phyloP scores from a whole-genome alignment of 2,329 filamentous ascomycete species.

The Talaromyces islandicus region DNA sequence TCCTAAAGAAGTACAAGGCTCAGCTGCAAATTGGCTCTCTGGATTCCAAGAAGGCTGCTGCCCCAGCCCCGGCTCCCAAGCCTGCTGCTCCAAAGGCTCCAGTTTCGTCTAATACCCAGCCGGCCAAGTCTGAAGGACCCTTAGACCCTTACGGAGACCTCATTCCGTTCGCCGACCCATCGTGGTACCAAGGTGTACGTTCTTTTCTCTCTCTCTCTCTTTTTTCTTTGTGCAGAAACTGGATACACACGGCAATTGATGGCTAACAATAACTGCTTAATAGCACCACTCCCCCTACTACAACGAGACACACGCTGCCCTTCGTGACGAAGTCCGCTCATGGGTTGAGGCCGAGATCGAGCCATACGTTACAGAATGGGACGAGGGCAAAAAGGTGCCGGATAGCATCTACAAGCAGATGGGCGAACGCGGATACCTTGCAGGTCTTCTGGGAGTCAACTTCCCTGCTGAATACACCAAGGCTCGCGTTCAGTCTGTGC shows the following conservation, averaged over 20 bases:
- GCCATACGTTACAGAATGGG: constrained; percentile 91
- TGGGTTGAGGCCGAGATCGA: constrained; percentile 89
- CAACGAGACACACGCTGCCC: constrained; percentile 86
- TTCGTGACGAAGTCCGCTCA: constrained; percentile 83
- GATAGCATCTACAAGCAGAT: constrained; percentile 90
- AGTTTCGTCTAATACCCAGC: constrained; percentile 41
- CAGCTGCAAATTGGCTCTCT: constrained; percentile 65
- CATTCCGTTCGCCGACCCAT: constrained; percentile 86
- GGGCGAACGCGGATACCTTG: constrained; percentile 83
- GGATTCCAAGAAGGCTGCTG: constrained; percentile 69
- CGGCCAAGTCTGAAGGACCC: constrained; percentile 58
- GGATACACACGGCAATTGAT: constrained; percentile 3
- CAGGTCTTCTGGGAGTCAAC: constrained; percentile 75
- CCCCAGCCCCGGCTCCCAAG: constrained; percentile 47
- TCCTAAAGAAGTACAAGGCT: constrained; percentile 57
- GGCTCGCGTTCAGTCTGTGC: constrained; percentile 68
- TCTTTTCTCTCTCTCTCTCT: too few species aligned
- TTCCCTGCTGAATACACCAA: constrained; percentile 72
- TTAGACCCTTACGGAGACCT: constrained; percentile 80
- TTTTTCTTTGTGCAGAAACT: neutral
- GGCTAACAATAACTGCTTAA: neutral
- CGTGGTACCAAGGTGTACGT: constrained; percentile 89
- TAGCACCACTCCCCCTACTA: constrained; percentile 95
- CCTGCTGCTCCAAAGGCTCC: constrained; percentile 50
- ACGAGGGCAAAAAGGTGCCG: constrained; percentile 87